Conservation (phyloP, 2,329 filamentous ascomycete genomes). For the Alternaria ventricosa region DNA sequence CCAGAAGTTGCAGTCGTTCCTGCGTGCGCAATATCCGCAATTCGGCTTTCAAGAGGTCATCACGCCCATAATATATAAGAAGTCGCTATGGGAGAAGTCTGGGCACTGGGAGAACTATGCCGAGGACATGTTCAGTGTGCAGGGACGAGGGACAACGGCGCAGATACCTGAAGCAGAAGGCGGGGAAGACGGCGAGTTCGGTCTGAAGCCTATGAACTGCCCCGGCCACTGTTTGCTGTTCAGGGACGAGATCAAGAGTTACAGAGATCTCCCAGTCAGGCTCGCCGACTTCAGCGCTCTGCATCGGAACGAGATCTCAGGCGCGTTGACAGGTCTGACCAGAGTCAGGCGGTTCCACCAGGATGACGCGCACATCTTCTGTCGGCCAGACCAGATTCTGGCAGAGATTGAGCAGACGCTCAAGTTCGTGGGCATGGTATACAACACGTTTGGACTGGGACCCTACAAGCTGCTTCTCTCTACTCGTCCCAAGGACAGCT, state of each 20-base stretch:
- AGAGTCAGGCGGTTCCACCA: slow-evolving; percentile 87
- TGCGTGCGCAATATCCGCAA: slow-evolving; percentile 81
- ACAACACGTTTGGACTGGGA: slow-evolving; percentile 72
- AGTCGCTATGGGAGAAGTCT: slow-evolving; percentile 82
- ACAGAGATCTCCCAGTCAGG: slow-evolving; percentile 80
- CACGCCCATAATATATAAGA: slow-evolving; percentile 90
- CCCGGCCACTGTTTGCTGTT: slow-evolving; percentile 89
- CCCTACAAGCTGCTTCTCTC: slow-evolving; percentile 79
- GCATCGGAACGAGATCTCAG: slow-evolving; percentile 86
- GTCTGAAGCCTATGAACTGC: slow-evolving; percentile 92
- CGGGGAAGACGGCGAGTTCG: slow-evolving; percentile 74
- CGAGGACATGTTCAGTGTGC: slow-evolving; percentile 90
- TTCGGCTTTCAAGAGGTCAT: slow-evolving; percentile 91
- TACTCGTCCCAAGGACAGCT: slow-evolving; percentile 77
- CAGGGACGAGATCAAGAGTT: slow-evolving; percentile 73
- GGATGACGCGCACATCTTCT: slow-evolving; percentile 92
- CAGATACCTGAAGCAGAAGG: slow-evolving; percentile 53
- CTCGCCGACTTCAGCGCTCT: slow-evolving; percentile 87
- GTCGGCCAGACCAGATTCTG: slow-evolving; percentile 75
- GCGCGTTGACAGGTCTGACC: slow-evolving; percentile 80
- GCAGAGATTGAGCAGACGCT: slow-evolving; percentile 76
- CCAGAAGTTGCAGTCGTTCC: slow-evolving; percentile 80
- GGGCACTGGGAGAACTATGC: slow-evolving; percentile 90
- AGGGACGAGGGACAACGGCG: slow-evolving; percentile 57
- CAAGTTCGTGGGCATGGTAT: slow-evolving; percentile 75